Evolutionary conservation across 768 basidiomycete species (phyloP).

Genomic region (Tulasnella sp.): DNA sequence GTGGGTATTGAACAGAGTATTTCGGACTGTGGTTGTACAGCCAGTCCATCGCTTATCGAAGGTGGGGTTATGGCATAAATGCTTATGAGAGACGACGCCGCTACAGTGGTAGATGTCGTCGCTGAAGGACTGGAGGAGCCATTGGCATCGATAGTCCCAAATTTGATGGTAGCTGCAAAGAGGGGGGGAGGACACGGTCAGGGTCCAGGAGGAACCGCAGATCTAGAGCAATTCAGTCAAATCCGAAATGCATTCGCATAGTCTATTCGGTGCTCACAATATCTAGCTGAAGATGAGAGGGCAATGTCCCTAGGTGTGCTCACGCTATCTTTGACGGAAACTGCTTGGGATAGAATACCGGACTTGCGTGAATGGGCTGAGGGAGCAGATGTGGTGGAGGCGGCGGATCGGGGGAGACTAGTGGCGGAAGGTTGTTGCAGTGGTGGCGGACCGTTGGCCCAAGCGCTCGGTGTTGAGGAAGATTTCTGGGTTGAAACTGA

Average conservation of each 20-base stretch:
- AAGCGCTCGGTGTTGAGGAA: too few species aligned
- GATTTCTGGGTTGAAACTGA: too few species aligned
- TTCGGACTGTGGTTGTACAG: too few species aligned
- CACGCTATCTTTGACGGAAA: background rate
- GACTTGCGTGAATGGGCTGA: background rate
- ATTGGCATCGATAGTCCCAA: background rate
- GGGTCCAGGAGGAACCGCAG: background rate
- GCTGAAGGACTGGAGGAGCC: background rate
- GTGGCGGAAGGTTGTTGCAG: too few species aligned
- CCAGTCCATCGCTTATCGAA: too few species aligned
- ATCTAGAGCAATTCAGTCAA: background rate
- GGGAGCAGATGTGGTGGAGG: background rate
- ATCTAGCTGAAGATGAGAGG: background rate
- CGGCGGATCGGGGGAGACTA: background rate
- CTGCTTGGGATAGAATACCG: background rate
- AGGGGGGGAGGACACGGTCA: background rate
- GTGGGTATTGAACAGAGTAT: too few species aligned
- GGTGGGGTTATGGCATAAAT: too few species aligned
- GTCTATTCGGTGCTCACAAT: background rate
- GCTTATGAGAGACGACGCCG: background rate
- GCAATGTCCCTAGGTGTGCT: background rate
- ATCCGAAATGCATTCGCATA: background rate
- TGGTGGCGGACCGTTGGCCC: too few species aligned
- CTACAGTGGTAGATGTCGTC: background rate
- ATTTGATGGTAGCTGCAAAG: background rate